Evolutionary conservation across 2,329 filamentous ascomycete species (phyloP).

Genomic region (Talaromyces rugulosus): DNA sequence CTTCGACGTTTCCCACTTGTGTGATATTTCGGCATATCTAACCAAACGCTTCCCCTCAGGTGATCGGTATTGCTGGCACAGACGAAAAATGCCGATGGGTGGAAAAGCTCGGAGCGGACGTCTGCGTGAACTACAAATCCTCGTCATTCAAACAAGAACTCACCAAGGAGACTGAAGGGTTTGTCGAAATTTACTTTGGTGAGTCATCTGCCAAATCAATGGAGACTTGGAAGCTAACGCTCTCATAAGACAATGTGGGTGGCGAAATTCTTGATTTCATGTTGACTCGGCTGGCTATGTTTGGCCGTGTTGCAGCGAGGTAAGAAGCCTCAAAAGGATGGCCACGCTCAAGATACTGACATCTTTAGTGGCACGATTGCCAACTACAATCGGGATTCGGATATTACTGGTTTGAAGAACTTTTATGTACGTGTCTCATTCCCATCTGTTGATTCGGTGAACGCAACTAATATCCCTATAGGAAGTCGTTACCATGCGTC

Average conservation of each 20-base stretch:
- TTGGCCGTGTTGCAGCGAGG: not conserved
- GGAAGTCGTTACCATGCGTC: not conserved
- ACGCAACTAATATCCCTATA: not conserved
- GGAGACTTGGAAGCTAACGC: too few relatives aligned
- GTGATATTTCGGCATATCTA: not conserved
- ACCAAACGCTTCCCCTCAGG: not conserved
- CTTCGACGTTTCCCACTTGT: too few relatives aligned
- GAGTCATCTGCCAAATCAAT: not conserved
- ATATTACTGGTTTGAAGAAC: not conserved
- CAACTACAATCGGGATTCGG: not conserved
- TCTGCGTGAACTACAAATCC: not conserved
- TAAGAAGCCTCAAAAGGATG: not conserved
- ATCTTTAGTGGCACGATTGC: not conserved
- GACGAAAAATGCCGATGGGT: slow-evolving; percentile 2
- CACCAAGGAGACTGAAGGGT: not conserved
- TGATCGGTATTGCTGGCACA: slow-evolving; percentile 3
- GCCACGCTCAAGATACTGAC: not conserved
- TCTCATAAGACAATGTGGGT: not conserved
- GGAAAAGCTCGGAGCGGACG: slow-evolving; percentile 1
- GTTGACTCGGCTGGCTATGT: not conserved
- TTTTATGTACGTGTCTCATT: not conserved
- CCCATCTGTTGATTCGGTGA: too few relatives aligned
- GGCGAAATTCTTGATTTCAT: not conserved
- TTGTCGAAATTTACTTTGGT: slow-evolving; percentile 1
- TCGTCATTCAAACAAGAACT: not conserved